Percentiles rank a stretch among this genome's conserved stretches.
Conservation (phyloP, 306 rosid species). For the Lathyrus tuberosus region DNA sequence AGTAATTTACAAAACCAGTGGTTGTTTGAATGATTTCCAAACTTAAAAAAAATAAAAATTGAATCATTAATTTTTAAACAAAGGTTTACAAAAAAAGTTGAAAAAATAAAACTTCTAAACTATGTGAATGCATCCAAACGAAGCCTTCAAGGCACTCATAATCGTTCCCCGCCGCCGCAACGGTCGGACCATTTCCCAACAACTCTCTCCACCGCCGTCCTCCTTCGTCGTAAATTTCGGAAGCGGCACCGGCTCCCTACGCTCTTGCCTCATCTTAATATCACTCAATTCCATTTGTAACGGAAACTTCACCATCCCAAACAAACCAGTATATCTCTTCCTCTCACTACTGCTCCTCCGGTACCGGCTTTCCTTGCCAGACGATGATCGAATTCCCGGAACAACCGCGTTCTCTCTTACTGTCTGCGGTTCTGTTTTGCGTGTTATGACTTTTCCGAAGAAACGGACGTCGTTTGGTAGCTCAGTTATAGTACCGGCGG, state of each 20-base stretch:
- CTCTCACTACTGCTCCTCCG: slow-evolving; percentile 29
- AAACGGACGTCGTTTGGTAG: slow-evolving; percentile 38
- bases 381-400: not conserved
- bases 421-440: slow-evolving; percentile 20
- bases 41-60: no score
- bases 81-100: no score
- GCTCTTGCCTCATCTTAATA: slow-evolving; percentile 45
- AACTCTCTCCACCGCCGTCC: slow-evolving; percentile 14
- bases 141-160: no score
- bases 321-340: slow-evolving; percentile 22
- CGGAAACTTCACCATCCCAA: slow-evolving; percentile 48
- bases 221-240: slow-evolving; percentile 26
- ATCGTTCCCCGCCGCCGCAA: no score
- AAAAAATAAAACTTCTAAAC: no score
- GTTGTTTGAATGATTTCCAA: no score
- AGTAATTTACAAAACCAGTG: no score
- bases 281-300: slow-evolving; percentile 49
- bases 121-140: no score
- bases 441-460: slow-evolving; percentile 42
- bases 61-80: no score
- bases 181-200: no score
- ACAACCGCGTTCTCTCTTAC: not conserved
- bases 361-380: slow-evolving; percentile 10
- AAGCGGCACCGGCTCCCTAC: slow-evolving; percentile 23
- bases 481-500: not conserved